Base-by-base conservation (phyloP, 2,329 filamentous ascomycete genomes). In the Claviceps humidiphila region DNA sequence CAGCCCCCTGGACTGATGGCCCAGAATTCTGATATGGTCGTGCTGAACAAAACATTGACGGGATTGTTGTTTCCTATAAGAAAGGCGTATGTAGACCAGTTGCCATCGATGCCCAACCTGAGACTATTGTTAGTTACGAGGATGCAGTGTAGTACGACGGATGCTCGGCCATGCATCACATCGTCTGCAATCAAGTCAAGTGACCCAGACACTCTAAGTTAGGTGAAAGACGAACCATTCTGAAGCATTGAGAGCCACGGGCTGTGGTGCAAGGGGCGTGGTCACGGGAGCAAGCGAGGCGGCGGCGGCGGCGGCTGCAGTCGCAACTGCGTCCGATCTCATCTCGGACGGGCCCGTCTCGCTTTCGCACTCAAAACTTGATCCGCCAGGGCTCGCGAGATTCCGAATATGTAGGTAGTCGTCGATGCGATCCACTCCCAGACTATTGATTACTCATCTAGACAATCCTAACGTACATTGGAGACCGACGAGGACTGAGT, bases 21-120 rank as follows among this genome's bases (percentile, higher is more conserved):
- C 84, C 84, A 88, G 44, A 84, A 81, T 64, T 88, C 84, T 39
- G 85, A 86, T 43, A 82, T 73, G 13, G 77, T 75, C 5, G 84
- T 89, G 60, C 82, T 87, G 50, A 83, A 73, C 13, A 73, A 61
- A 37, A 73, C 64, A 57, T 70, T 64, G 54, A 72, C 60, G 9
- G 58, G 34, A 51, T 69, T 62, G 6, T 65, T 58, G 20, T 68
- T 65, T 77, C 72, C 59, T 70, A 76, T 54, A 5, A 58, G 54
- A 47, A 89, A 71, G 13, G 71, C 73, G 57, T 87, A 80, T 6
- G 83, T 79, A 16, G 84, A 88, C 86, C 86, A 90, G 56, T 75
- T 75, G 9, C 84, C 84, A 62, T 87, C 84, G 57, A 77, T 73
- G 47, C 81, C 81, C 55, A 78, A 74, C 79, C 78, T 81, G 51